Conservation (phyloP, 31 red algal species). For the Endocladia muricata region DNA sequence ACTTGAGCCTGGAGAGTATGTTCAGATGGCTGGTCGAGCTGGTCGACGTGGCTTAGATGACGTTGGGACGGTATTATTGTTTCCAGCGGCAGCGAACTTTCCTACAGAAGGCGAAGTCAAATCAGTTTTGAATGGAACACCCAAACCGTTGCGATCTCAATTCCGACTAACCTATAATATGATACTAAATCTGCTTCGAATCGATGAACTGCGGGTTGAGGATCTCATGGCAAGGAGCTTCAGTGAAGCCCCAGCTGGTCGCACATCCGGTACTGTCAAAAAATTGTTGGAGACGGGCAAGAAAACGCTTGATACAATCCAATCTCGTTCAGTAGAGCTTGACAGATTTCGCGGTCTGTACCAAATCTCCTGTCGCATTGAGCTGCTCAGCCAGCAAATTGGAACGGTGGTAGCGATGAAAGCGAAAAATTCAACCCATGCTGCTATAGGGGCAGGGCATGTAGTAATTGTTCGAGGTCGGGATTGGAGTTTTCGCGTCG, state of each 20-base stretch:
- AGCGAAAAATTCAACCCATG: slow-evolving; percentile 31
- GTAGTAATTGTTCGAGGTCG: slow-evolving; percentile 34
- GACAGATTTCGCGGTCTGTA: slow-evolving; percentile 37
- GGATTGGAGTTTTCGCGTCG: slow-evolving; percentile 46
- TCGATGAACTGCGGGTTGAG: slow-evolving; percentile 92
- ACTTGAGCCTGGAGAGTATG: slow-evolving; percentile 84
- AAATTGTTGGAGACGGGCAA: slow-evolving; percentile 43
- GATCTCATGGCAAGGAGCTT: slow-evolving; percentile 92
- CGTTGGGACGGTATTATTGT: slow-evolving; percentile 82
- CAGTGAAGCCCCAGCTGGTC: slow-evolving; percentile 76
- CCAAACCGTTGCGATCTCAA: slow-evolving; percentile 66
- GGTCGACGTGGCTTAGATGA: slow-evolving; percentile 94
- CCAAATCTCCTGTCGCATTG: slow-evolving; percentile 16
- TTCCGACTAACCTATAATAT: slow-evolving; percentile 99
- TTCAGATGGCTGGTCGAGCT: slow-evolving; percentile 95
- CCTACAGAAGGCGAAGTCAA: slow-evolving; percentile 72
- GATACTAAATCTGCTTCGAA: slow-evolving; percentile 94
- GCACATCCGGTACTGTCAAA: slow-evolving; percentile 30
- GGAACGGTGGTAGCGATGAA: slow-evolving; percentile 1
- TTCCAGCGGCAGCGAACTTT: slow-evolving; percentile 57
- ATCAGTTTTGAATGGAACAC: slow-evolving; percentile 67
- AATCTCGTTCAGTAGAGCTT: slow-evolving; percentile 14
- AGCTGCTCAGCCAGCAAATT: slow-evolving; percentile 22
- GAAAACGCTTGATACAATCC: slow-evolving; percentile 23
- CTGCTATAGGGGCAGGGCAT: slow-evolving; percentile 29